These are phyloP conservation scores for Macadamia integrifolia DNA, from an alignment of 164 flowering plant genomes.

Conservation along the genomic window DNA sequence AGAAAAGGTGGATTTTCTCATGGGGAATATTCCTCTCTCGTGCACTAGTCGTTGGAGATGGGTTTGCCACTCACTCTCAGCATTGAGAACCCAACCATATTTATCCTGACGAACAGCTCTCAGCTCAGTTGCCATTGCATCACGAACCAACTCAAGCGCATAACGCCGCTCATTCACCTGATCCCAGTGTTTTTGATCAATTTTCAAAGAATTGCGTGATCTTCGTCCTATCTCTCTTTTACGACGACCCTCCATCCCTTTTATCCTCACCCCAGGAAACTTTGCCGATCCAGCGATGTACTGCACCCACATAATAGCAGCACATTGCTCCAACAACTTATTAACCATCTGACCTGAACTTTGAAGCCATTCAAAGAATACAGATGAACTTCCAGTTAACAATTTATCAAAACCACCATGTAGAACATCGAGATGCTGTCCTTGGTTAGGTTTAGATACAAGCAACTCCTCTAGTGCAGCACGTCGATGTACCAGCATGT, in stretches of 20 bases:
- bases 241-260: conserved; percentile 92
- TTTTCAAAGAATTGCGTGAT: conserved; percentile 55
- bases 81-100: conserved; percentile 99
- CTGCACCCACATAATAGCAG: conserved; percentile 95
- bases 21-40: conserved; percentile 86
- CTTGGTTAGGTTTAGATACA: conserved; percentile 85
- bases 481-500: conserved; percentile 82
- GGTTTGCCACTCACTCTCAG: conserved; percentile 97
- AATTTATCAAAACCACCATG: conserved; percentile 95
- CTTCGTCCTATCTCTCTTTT: conserved; percentile 78
- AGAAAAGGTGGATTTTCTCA: conserved; percentile 30
- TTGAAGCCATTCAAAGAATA: conserved; percentile 79
- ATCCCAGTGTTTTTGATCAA: conserved; percentile 77
- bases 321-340: conserved; percentile 86
- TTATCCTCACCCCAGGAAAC: conserved; percentile 91
- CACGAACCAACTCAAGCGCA: conserved; percentile 89
- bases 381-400: conserved; percentile 57
- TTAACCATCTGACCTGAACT: conserved; percentile 61
- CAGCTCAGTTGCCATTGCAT: conserved; percentile 88
- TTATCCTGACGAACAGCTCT: conserved; percentile 96
- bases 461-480: conserved; percentile 88
- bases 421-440: conserved; percentile 70
- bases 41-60: conserved; percentile 97
- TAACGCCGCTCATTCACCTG: conserved; percentile 85
- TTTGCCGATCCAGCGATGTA: conserved; percentile 83